A percentile compares a stretch with the other conserved stretches of the same genome.
These are phyloP conservation scores for Schizonepeta tenuifolia DNA, from an alignment of 257 asterid species.

Conservation along the genomic window DNA sequence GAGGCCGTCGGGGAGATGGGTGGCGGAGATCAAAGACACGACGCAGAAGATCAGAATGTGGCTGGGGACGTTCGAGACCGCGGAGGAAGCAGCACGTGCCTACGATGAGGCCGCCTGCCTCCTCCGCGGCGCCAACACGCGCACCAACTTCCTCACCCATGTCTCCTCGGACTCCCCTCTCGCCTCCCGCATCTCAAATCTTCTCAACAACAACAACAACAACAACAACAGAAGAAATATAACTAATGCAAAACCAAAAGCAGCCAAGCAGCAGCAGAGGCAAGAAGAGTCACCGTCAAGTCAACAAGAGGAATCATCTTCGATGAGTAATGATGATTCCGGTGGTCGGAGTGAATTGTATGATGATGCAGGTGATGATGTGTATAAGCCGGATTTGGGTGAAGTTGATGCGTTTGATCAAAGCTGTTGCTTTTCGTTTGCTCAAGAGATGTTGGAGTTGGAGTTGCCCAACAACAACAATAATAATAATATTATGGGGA, in stretches of 20 bases:
- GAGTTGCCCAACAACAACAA: constrained; percentile 1
- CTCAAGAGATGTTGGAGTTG: constrained; percentile 40
- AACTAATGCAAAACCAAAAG: neutral
- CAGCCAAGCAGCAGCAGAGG: constrained; percentile 16
- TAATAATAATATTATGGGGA: neutral
- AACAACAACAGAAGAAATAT: too few species aligned
- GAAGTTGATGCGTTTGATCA: constrained; percentile 25
- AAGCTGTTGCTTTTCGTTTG: constrained; percentile 29
- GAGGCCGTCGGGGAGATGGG: constrained; percentile 80
- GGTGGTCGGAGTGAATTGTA: neutral
- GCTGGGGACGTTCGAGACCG: constrained; percentile 70
- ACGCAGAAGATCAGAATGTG: constrained; percentile 76
- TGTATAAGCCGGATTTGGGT: constrained; percentile 59
- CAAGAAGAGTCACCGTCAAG: neutral
- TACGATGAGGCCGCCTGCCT: constrained; percentile 71
- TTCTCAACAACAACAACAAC: constrained; percentile 51
- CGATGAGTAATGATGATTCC: neutral
- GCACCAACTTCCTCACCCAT: constrained; percentile 55
- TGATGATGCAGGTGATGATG: constrained; percentile 20
- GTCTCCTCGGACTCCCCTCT: constrained; percentile 61
- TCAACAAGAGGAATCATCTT: neutral
- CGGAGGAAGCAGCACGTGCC: constrained; percentile 73
- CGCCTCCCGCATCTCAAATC: constrained; percentile 56
- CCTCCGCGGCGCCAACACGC: constrained; percentile 65
- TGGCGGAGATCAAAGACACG: constrained; percentile 75